Percentiles rank a stretch among this genome's conserved stretches.
Evolutionary conservation across 345 rosid species (phyloP).

Genomic region (Xanthoceras sorbifolium): DNA sequence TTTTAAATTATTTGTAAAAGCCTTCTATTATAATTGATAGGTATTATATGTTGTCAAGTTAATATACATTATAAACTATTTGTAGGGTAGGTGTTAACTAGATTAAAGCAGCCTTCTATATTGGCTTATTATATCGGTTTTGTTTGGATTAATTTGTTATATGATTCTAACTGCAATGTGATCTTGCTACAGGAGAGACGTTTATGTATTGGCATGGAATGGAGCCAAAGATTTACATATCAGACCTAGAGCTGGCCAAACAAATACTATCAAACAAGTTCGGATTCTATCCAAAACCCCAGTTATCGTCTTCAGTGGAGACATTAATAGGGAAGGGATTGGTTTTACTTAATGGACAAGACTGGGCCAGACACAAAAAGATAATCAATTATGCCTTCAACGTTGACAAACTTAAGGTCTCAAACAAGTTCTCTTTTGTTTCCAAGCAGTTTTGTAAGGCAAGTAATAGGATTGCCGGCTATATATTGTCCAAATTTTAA

Average conservation of each 20-base stretch:
- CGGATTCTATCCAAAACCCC: no score
- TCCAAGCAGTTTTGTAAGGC: not conserved
- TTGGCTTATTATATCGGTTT: no score
- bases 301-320: constrained; percentile 24
- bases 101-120: no score
- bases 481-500: no score
- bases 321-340: constrained; percentile 41
- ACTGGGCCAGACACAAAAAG: constrained; percentile 45
- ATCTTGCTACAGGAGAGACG: constrained; percentile 41
- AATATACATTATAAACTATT: no score
- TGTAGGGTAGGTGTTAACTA: no score
- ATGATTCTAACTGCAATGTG: no score
- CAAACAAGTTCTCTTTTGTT: not conserved
- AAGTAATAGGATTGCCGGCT: no score
- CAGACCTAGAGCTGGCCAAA: constrained; percentile 45
- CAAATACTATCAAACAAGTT: constrained; percentile 42
- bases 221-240: constrained; percentile 37
- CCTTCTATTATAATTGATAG: no score
- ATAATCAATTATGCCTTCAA: constrained; percentile 51
- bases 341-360: constrained; percentile 32
- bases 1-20: no score
- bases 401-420: constrained; percentile 49
- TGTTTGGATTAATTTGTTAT: not conserved
- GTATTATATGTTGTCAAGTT: no score
- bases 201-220: constrained; percentile 50